phyloP scores from a whole-genome alignment of 768 basidiomycete genomes.

The Hypsizygus marmoreus region DNA sequence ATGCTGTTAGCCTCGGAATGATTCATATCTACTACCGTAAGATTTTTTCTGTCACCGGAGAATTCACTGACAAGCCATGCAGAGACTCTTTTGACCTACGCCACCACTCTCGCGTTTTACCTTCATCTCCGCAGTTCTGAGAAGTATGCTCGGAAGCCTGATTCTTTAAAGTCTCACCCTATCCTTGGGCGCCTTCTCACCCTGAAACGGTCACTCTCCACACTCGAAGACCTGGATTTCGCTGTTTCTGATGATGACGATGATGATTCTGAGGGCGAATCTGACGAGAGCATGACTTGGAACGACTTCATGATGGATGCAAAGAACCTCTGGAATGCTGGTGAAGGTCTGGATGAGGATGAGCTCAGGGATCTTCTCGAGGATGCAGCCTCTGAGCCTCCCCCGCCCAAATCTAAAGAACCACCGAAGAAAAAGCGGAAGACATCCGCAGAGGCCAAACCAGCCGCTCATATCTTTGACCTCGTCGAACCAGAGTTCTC shows the following conservation, averaged over 20 bases:
- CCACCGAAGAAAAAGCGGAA: constrained; percentile 70
- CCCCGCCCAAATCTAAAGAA: constrained; percentile 27
- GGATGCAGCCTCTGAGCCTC: constrained; percentile 41
- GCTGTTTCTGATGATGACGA: constrained; percentile 50
- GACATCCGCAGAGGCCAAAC: constrained; percentile 37
- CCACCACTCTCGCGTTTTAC: constrained; percentile 90
- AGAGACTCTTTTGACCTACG: constrained; percentile 92
- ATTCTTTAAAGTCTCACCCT: constrained; percentile 67
- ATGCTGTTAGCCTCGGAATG: constrained; percentile 67
- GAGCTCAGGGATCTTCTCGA: constrained; percentile 60
- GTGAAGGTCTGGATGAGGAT: constrained; percentile 39
- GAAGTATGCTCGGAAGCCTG: constrained; percentile 62
- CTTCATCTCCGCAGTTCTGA: constrained; percentile 77
- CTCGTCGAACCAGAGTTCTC: constrained; percentile 80
- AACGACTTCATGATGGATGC: constrained; percentile 41
- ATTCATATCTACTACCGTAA: constrained; percentile 87
- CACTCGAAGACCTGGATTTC: constrained; percentile 86
- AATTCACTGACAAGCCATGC: background rate
- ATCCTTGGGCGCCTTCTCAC: constrained; percentile 76
- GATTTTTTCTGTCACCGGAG: constrained; percentile 27
- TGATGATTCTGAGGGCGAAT: constrained; percentile 46
- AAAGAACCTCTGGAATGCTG: constrained; percentile 45
- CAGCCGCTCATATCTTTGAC: constrained; percentile 58
- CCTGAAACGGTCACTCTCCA: constrained; percentile 79
- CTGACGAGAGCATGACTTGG: constrained; percentile 30